phyloP scores from a whole-genome alignment of 225 moss, liverwort and hornwort genomes.

The Physcomitrium patens region DNA sequence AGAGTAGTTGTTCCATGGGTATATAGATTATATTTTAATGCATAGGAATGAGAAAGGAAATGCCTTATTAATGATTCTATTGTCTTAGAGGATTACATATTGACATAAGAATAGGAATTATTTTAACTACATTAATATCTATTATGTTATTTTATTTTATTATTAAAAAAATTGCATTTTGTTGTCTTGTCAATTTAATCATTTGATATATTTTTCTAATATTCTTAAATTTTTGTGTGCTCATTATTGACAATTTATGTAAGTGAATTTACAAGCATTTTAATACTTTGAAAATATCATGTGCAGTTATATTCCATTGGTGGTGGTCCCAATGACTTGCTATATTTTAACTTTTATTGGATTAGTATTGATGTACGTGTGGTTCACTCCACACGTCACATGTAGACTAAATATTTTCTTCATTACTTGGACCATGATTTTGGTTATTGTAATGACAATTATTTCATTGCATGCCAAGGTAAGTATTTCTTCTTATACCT shows the following conservation, averaged over 20 bases:
- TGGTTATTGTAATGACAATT: constrained; percentile 71
- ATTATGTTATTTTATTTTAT: background rate
- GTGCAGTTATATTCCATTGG: constrained; percentile 75
- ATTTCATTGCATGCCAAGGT: constrained; percentile 83
- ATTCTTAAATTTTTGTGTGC: background rate
- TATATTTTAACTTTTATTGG: constrained; percentile 64
- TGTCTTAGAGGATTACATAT: background rate
- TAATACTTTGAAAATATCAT: constrained; percentile 22
- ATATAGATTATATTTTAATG: background rate
- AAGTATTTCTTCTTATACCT: constrained; percentile 22
- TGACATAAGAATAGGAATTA: background rate
- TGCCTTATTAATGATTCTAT: background rate
- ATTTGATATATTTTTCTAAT: constrained; percentile 8
- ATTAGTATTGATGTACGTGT: constrained; percentile 87
- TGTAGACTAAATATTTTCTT: constrained; percentile 95
- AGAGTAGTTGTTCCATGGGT: too few relatives aligned
- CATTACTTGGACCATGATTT: constrained; percentile 90
- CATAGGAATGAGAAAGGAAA: background rate
- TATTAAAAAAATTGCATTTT: background rate
- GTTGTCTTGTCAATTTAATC: background rate
- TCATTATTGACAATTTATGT: constrained; percentile 12
- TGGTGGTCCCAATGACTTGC: constrained; percentile 62
- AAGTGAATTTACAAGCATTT: constrained; percentile 18
- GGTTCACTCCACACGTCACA: constrained; percentile 82
- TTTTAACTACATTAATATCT: background rate